Evolutionary conservation across 768 basidiomycete species (phyloP), one percentile per base, ranked within the genome.

Genomic region (Boletus coccyginus): DNA sequence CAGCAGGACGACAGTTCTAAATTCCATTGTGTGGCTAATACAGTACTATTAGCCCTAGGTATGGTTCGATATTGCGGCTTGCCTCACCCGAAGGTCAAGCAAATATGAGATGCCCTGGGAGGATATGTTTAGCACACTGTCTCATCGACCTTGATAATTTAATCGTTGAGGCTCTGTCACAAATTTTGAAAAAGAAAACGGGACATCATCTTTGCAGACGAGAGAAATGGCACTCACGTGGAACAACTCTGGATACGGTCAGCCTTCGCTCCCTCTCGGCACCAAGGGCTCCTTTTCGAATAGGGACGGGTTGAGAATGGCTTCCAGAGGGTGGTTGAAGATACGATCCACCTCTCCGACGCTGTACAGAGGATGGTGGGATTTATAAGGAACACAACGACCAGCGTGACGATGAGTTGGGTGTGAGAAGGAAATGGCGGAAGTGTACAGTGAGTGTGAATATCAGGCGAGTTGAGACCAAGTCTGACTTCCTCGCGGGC

Each of bases 401-500:
- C 83, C 0, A 94, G 92, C 0, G 85, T 88, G 44, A 94, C 92
- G 38, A 94, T 69, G 16, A 92, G 76, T 61, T 76, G 79, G 57
- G 79, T 78, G n/a, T 83, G 73, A 2, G 91, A 87, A 7, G 91
- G 71, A 67, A 84, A 84, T 2, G 91, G 88, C 31, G 83, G 80
- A 36, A 92, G 73, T 16, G 78, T 73, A 31, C 84, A 84, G 19
- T 93, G 67, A 2, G 78, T 77, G 63, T 87, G 78, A 16, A 92
- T 73, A 46, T 81, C 69, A 0, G 84, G 80, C 38, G 78, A 80
- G 50, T 75, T 53, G 3, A 83, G 66, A 0, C 89, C 85, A 3
- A 95, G 76, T 1, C 73, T 83, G 19, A 95, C 88, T 75, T 96
- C 94, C 74, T 96, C 94, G 53, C 83, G 69, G 0, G 94, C 94